These are phyloP conservation scores for Penicillium daleae DNA, from an alignment of 495 filamentous ascomycete species.

Conservation along the genomic window DNA sequence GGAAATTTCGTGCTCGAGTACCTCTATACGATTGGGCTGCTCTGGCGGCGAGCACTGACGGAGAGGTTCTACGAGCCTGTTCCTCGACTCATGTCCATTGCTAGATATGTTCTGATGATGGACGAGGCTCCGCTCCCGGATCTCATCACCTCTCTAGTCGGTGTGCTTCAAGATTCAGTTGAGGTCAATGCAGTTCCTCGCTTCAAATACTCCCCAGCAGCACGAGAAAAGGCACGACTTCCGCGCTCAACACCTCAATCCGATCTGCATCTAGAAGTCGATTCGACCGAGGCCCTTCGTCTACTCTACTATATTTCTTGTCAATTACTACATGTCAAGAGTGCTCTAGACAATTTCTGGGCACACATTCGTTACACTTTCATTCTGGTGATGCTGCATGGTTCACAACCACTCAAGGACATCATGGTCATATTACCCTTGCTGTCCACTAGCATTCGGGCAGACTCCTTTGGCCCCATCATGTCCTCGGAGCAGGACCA, in stretches of 20 bases:
- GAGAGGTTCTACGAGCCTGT: slow-evolving; percentile 64
- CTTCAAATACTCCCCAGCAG: slow-evolving; percentile 51
- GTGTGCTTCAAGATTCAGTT: slow-evolving; percentile 56
- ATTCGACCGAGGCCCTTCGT: slow-evolving; percentile 59
- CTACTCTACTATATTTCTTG: slow-evolving; percentile 62
- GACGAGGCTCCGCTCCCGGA: slow-evolving; percentile 49
- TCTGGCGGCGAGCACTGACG: slow-evolving; percentile 66
- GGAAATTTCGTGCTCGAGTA: slow-evolving; percentile 57
- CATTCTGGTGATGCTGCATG: slow-evolving; percentile 64
- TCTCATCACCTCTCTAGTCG: slow-evolving; percentile 57
- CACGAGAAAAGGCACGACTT: slow-evolving; percentile 41
- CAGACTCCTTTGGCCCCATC: slow-evolving; percentile 64
- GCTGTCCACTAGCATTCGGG: slow-evolving; percentile 61
- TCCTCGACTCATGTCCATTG: slow-evolving; percentile 59
- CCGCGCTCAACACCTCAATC: slow-evolving; percentile 47
- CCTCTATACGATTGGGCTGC: slow-evolving; percentile 51
- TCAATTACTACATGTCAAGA: slow-evolving; percentile 46
- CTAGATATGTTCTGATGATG: slow-evolving; percentile 56
- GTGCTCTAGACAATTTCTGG: slow-evolving; percentile 60
- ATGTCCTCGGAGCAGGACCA: slow-evolving; percentile 55
- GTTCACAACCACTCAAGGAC: slow-evolving; percentile 59
- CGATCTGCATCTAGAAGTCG: slow-evolving; percentile 53
- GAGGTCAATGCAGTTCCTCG: slow-evolving; percentile 61
- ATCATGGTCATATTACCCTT: slow-evolving; percentile 61
- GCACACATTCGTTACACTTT: slow-evolving; percentile 62